phyloP scores from a whole-genome alignment of 352 stramenopile species.

The Globisporangium cylindrosporum region DNA sequence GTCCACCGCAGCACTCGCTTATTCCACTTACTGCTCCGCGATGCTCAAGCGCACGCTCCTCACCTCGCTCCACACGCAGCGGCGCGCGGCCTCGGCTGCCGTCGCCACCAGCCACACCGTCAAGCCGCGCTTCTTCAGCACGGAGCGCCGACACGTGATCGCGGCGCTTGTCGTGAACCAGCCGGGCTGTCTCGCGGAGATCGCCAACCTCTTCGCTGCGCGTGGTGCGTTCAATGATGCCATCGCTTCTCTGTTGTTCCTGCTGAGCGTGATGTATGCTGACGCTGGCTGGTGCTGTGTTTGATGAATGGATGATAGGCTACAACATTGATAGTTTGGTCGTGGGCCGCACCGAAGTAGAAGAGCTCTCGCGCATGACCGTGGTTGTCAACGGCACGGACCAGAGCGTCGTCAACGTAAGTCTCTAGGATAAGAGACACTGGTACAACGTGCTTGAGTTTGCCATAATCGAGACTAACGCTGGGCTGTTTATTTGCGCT shows the following conservation, averaged over 20 bases:
- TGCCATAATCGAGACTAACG: conserved; percentile 4
- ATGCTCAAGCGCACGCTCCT: conserved; percentile 21
- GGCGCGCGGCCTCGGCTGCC: conserved; percentile 7
- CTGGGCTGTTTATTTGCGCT: conserved; percentile 10
- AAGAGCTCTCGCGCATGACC: conserved; percentile 85
- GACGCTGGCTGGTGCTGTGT: neutral
- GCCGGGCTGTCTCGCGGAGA: conserved; percentile 80
- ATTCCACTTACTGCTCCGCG: conserved; percentile 12
- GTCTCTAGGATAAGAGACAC: neutral
- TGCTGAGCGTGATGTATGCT: conserved; percentile 1
- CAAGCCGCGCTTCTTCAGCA: conserved; percentile 33
- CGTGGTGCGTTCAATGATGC: conserved; percentile 38
- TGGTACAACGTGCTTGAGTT: neutral
- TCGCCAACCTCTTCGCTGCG: conserved; percentile 81
- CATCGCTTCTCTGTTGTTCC: neutral
- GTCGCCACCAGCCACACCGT: conserved; percentile 17
- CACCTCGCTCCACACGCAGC: conserved; percentile 15
- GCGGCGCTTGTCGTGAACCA: conserved; percentile 84
- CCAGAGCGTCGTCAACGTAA: conserved; percentile 75
- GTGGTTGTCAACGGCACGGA: conserved; percentile 82
- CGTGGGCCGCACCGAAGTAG: conserved; percentile 80
- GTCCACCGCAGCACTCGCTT: neutral
- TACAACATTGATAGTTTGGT: conserved; percentile 90
- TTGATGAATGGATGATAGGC: conserved; percentile 20
- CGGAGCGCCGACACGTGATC: conserved; percentile 77